phyloP scores from a whole-genome alignment of 495 filamentous ascomycete genomes.

The Lasiosphaeriaceae sp. region DNA sequence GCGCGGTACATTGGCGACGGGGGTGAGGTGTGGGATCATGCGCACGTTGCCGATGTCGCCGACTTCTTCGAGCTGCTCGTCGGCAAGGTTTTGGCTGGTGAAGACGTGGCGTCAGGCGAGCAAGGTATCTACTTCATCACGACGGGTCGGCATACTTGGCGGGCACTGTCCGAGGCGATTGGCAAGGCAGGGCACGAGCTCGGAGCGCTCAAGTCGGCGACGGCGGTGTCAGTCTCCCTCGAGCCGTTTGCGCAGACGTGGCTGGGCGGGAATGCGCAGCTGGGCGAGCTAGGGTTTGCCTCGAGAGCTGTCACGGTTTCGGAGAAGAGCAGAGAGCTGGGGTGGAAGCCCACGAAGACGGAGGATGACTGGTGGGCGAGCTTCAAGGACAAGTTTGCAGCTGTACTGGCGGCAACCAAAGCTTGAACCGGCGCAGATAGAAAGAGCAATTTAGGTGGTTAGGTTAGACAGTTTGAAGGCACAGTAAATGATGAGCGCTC shows the following conservation, averaged over 20 bases:
- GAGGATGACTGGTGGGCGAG: slow-evolving; percentile 21
- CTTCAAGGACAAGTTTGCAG: slow-evolving; percentile 19
- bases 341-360: slow-evolving; percentile 39
- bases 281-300: slow-evolving; percentile 36
- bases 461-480: no score
- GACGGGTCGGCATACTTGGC: slow-evolving; percentile 38
- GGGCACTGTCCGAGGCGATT: slow-evolving; percentile 32
- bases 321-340: slow-evolving; percentile 27
- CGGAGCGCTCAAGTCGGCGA: slow-evolving; percentile 26
- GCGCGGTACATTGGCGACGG: slow-evolving; percentile 36
- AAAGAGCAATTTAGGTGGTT: no score
- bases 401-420: slow-evolving; percentile 7
- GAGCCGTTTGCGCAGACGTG: slow-evolving; percentile 32
- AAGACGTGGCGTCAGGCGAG: slow-evolving; percentile 36
- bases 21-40: slow-evolving; percentile 41
- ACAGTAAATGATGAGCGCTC: no score
- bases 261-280: slow-evolving; percentile 18
- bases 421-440: background rate
- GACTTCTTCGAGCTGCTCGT: slow-evolving; percentile 31
- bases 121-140: slow-evolving; percentile 44
- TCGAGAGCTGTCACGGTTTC: slow-evolving; percentile 26
- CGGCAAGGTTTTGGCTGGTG: slow-evolving; percentile 2
- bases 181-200: slow-evolving; percentile 32
- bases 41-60: slow-evolving; percentile 46
- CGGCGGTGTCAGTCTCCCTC: slow-evolving; percentile 30